Evolutionary conservation across 768 basidiomycete species (phyloP), one percentile per base, ranked within the genome.

Genomic region (Agaricus blazei): DNA sequence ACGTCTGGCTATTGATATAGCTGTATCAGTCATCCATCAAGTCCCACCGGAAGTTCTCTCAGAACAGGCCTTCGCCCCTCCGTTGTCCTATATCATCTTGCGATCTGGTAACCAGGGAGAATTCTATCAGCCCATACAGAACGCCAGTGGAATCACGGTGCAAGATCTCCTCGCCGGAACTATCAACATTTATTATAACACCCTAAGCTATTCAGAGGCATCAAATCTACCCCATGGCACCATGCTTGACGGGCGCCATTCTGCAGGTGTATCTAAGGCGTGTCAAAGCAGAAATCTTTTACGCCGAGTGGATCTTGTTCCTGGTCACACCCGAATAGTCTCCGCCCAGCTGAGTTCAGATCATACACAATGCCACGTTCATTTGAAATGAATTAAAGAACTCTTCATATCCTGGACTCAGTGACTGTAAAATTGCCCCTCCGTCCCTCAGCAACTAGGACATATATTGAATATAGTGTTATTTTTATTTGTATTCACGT

Each of bases 131-230:
- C 29, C 6, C 2, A 36, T 55, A 29, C 47, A 55, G 36, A 55
- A 49, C 15, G 2, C 37, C 23, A 42, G 24, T 4, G 54, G 54
- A 1, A 48, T 55, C n/a, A 55, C 54, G 48, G 54, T 55, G 2
- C 54, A 55, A 42, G 54, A 55, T 24, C 24, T 55, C 19, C 38
- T 48, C 23, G 34, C 54, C 2, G 54, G 54, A 31, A 42, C 48
- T 38, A 28, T 38, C 34, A 26, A 27, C 23, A 23, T 55, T 4
- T 55, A 55, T 27, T 48, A 55, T 23, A 29, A 28, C 15, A 5
- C 15, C 24, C 36, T 55, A 23, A 28, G 28, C 14, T 27, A 27
- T 3, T 29, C 11, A 15, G 47, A 55, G 8, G 14, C 27, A 31
- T 11, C 28, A 5, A 15, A n/a, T 23, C 29, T 55, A 19, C 47